Conservation (phyloP, 805 yeast species). For the Candida insectorum region DNA sequence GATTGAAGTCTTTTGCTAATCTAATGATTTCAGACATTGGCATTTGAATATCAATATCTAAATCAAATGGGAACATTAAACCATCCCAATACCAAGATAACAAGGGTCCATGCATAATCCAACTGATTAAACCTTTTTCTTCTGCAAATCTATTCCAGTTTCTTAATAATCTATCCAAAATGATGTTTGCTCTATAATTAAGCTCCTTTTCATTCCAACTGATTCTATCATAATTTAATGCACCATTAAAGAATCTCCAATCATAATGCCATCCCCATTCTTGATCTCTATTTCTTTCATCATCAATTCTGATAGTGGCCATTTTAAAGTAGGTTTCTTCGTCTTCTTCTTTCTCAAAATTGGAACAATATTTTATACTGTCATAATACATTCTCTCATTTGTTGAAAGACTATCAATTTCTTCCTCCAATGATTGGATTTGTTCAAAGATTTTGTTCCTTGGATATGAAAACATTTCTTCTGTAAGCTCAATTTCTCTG, state of each 20-base stretch:
- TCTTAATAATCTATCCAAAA: slow-evolving; percentile 21
- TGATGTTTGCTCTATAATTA: slow-evolving; percentile 16
- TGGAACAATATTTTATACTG: slow-evolving; percentile 16
- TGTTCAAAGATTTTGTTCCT: slow-evolving; percentile 11
- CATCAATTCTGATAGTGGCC: slow-evolving; percentile 25
- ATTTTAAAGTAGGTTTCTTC: slow-evolving; percentile 38
- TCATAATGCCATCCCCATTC: slow-evolving; percentile 56
- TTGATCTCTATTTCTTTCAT: slow-evolving; percentile 31
- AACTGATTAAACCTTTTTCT: slow-evolving; percentile 20
- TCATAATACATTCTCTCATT: slow-evolving; percentile 21
- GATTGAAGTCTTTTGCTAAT: slow-evolving; percentile 21
- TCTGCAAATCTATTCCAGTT: slow-evolving; percentile 24
- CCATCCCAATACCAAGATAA: slow-evolving; percentile 33
- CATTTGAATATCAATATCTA: slow-evolving; percentile 28
- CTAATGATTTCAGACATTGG: slow-evolving; percentile 19
- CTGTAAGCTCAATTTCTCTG: slow-evolving; percentile 12
- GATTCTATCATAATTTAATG: slow-evolving; percentile 40
- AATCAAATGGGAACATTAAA: slow-evolving; percentile 24
- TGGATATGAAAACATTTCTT: slow-evolving; percentile 20
- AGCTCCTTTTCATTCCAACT: slow-evolving; percentile 28
- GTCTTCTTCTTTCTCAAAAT: slow-evolving; percentile 13
- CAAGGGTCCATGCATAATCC: slow-evolving; percentile 28
- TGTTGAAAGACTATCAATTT: not conserved
- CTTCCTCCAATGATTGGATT: slow-evolving; percentile 8
- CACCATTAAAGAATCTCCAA: slow-evolving; percentile 57